These are phyloP conservation scores for Bruguiera parviflora DNA, from an alignment of 345 rosid genomes.

Conservation along the genomic window DNA sequence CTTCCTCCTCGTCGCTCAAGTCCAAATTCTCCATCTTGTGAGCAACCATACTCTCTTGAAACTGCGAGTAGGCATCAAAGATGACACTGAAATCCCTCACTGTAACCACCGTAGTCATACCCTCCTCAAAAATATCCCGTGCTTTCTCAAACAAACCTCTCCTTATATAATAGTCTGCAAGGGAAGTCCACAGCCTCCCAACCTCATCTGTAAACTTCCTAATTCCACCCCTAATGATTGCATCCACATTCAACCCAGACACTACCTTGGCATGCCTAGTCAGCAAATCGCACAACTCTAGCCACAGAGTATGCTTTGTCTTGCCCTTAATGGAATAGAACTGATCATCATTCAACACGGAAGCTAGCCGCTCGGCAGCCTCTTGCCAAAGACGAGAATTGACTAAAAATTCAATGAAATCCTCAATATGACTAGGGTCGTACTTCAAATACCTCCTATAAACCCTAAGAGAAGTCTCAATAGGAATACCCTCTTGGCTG, in stretches of 20 bases:
- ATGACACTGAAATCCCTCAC: slow-evolving; percentile 92
- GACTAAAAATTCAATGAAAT: slow-evolving; percentile 82
- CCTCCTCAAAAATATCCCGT: slow-evolving; percentile 90
- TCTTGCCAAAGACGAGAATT: slow-evolving; percentile 91
- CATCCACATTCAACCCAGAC: slow-evolving; percentile 89
- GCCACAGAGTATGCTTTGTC: slow-evolving; percentile 84
- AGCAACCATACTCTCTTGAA: slow-evolving; percentile 75
- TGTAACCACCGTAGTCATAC: slow-evolving; percentile 89
- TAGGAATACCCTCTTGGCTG: slow-evolving; percentile 79
- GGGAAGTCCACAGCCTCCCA: slow-evolving; percentile 91
- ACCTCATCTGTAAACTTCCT: slow-evolving; percentile 92
- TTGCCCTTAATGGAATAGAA: slow-evolving; percentile 84
- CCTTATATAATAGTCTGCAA: slow-evolving; percentile 92
- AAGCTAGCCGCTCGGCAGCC: slow-evolving; percentile 77
- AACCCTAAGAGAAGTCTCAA: slow-evolving; percentile 89
- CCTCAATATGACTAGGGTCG: slow-evolving; percentile 88
- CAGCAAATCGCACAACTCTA: slow-evolving; percentile 86
- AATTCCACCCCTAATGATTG: slow-evolving; percentile 92
- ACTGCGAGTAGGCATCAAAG: slow-evolving; percentile 78
- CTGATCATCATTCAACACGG: slow-evolving; percentile 81
- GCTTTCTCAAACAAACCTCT: slow-evolving; percentile 86
- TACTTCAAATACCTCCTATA: slow-evolving; percentile 91
- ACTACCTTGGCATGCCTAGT: slow-evolving; percentile 78
- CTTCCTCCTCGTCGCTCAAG: slow-evolving; percentile 62
- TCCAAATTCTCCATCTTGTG: slow-evolving; percentile 64